Evolutionary conservation across 345 rosid genomes (phyloP), one percentile per base, ranked within the genome.

Genomic region (Rubroshorea leprosula): DNA sequence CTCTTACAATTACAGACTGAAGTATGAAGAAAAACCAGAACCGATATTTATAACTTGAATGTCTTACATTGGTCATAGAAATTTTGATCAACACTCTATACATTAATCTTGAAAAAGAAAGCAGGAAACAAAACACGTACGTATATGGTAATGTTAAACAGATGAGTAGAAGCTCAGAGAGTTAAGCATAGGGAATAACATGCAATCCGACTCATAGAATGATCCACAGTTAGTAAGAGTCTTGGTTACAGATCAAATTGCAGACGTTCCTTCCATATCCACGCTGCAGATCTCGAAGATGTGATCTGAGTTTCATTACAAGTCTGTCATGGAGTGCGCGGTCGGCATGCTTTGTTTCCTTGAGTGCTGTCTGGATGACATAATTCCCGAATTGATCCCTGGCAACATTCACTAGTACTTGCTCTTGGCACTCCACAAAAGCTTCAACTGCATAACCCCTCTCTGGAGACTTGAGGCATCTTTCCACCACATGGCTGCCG

Each of bases 401-500:
- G 6, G 41, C 41, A 35, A 35, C 41, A 1, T 35, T 10, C 41
- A 35, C 7, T 1, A 35, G 11, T 8, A 35, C 3, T 6, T 6
- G 1, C 6, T 35, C 11, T 13, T 10, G 3, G 12, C 41, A 3
- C 24, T 21, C 16, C 19, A 55, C n/a, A 17, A 63, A 38, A 46
- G 54, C 67, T 4, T 23, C 20, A 31, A 55, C 60, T 15, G 22
- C 60, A 55, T 54, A 54, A 47, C 0, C 46, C 60, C 27, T 63
- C n/a, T 31, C 29, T 12, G 23, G 27, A 29, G 54, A 63, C 21
- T 29, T 54, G 31, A 63, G 31, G 44, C 60, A 54, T 44, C 29
- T 63, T 51, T 63, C 60, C 5, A 63, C 60, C 4, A 63, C 44
- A 47, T 55, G 60, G 22, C 60, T 63, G 15, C 53, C 53, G 31